Conservation (phyloP, 2,329 filamentous ascomycete genomes). For the Bisporella sp. region DNA sequence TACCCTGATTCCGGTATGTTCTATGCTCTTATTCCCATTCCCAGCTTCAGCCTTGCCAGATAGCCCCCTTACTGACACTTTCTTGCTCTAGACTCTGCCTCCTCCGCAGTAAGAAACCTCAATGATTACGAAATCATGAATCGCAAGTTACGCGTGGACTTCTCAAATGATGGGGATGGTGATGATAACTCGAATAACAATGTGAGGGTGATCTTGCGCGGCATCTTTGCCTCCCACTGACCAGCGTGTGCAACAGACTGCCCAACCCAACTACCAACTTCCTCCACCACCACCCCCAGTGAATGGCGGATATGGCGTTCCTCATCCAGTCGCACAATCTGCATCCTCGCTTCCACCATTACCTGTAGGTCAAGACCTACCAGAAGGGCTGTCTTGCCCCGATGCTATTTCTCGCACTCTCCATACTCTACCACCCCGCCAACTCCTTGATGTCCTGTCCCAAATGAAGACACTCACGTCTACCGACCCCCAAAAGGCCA, state of each 20-base stretch:
- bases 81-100: constrained; percentile 58
- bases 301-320: constrained; percentile 28
- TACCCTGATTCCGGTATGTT: constrained; percentile 77
- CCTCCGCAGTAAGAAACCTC: constrained; percentile 88
- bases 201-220: constrained; percentile 1
- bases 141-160: constrained; percentile 89
- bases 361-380: constrained; percentile 77
- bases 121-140: constrained; percentile 96
- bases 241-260: constrained; percentile 14
- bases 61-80: background rate
- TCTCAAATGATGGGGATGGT: constrained; percentile 78
- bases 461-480: constrained; percentile 92
- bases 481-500: constrained; percentile 74
- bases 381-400: constrained; percentile 72
- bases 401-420: constrained; percentile 92
- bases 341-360: constrained; percentile 65
- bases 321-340: constrained; percentile 24
- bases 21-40: background rate
- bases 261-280: constrained; percentile 3
- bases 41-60: background rate
- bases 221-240: background rate
- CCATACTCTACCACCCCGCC: constrained; percentile 74
- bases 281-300: background rate
- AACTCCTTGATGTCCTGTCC: constrained; percentile 85
- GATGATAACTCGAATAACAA: constrained; percentile 39